These are phyloP conservation scores for Gleditsia sinensis DNA, from an alignment of 306 rosid species.

Conservation along the genomic window DNA sequence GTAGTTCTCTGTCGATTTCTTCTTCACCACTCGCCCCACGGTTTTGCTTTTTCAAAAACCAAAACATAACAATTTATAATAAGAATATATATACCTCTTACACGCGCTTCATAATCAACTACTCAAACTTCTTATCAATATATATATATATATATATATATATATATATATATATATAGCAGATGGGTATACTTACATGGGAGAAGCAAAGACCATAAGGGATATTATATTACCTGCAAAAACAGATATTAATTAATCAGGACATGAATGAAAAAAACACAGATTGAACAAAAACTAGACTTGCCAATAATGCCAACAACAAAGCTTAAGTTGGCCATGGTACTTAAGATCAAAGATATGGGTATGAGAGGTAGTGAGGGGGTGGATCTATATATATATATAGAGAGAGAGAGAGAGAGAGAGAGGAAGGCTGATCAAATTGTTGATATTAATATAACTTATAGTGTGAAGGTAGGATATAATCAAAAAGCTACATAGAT, in stretches of 20 bases:
- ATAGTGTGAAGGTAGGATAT: background rate
- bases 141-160: background rate
- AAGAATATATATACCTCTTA: too few relatives aligned
- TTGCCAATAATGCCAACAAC: slow-evolving; percentile 29
- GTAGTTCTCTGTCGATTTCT: slow-evolving; percentile 55
- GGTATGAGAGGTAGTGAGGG: background rate
- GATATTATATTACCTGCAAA: slow-evolving; percentile 58
- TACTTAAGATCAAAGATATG: background rate
- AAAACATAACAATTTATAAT: too few relatives aligned
- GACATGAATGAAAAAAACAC: too few relatives aligned
- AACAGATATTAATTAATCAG: background rate
- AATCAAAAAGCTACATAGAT: background rate
- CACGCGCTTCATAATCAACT: too few relatives aligned
- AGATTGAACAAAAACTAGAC: too few relatives aligned
- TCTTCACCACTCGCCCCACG: slow-evolving; percentile 52
- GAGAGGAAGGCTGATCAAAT: background rate
- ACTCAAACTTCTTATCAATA: too few relatives aligned
- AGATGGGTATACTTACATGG: slow-evolving; percentile 43
- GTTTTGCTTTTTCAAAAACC: slow-evolving; percentile 43
- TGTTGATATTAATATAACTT: background rate
- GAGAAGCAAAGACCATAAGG: slow-evolving; percentile 54
- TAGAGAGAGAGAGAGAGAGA: too few relatives aligned
- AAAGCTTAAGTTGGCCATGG: slow-evolving; percentile 21
- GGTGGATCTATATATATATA: background rate
- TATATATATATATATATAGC: background rate